These are phyloP conservation scores for Iris macrosiphon DNA, from an alignment of 106 monocot species.

Conservation along the genomic window DNA sequence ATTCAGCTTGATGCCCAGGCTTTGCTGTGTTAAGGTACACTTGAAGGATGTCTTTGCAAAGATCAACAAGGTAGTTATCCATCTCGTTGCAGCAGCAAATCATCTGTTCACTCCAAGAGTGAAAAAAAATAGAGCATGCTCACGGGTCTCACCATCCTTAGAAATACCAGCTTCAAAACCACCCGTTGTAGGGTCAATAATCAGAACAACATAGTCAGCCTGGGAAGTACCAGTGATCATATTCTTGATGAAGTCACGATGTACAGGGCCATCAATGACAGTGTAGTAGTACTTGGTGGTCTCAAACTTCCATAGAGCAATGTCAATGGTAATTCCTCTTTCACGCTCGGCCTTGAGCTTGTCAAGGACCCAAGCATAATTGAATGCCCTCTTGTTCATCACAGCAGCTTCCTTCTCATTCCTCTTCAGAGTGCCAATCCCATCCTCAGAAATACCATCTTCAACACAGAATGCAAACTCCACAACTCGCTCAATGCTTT, in stretches of 20 bases:
- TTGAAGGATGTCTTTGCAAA: conserved; percentile 77
- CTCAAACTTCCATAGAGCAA: conserved; percentile 19
- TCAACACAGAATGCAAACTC: no score
- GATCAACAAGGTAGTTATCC: conserved; percentile 47
- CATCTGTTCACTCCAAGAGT: conserved; percentile 18
- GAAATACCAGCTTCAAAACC: conserved; percentile 19
- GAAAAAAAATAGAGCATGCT: conserved; percentile 13
- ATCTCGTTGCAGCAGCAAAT: conserved; percentile 20
- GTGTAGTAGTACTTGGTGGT: conserved; percentile 15
- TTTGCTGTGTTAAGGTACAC: conserved; percentile 65
- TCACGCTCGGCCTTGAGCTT: conserved; percentile 19
- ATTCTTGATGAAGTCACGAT: conserved; percentile 13
- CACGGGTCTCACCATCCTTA: conserved; percentile 10
- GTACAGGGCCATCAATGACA: conserved; percentile 16
- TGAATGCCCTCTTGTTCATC: conserved; percentile 17
- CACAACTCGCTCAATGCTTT: no score
- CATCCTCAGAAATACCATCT: no score
- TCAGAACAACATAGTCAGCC: conserved; percentile 4
- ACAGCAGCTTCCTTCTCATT: conserved; percentile 14
- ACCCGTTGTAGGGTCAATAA: conserved; percentile 13
- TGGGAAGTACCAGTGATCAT: conserved; percentile 7
- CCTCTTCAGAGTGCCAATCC: no score
- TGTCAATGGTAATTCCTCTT: conserved; percentile 13
- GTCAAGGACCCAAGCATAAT: conserved; percentile 17
- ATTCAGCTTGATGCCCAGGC: conserved; percentile 13